These are phyloP conservation scores for Cyclospora cayetanensis DNA, from an alignment of 169 alveolate species.

Conservation along the genomic window DNA sequence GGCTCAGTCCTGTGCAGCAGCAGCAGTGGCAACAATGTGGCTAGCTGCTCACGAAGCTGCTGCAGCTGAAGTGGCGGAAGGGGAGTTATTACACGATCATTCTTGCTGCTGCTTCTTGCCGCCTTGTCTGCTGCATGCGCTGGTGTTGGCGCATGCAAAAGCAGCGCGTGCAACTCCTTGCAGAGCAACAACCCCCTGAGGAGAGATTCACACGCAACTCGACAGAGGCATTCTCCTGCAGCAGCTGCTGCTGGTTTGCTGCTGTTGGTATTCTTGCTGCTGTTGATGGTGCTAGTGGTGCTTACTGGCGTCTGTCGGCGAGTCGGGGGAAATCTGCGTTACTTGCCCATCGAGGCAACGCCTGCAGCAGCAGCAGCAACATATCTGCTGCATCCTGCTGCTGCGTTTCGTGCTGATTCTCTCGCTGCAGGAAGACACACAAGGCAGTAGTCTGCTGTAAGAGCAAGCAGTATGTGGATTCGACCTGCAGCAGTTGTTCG, in stretches of 20 bases:
- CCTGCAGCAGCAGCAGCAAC: conserved; percentile 42
- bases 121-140: neutral
- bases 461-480: neutral
- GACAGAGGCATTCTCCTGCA: neutral
- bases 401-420: neutral
- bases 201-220: neutral
- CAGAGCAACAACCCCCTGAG: neutral
- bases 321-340: neutral
- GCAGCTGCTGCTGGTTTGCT: neutral
- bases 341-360: neutral
- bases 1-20: neutral
- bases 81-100: too few relatives aligned
- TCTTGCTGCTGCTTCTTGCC: neutral
- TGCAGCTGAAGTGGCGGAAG: neutral
- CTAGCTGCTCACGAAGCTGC: neutral
- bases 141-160: neutral
- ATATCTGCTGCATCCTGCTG: neutral
- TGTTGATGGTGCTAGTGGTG: neutral
- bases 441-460: neutral
- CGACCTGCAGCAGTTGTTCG: neutral
- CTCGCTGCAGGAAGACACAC: neutral
- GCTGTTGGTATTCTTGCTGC: neutral
- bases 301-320: neutral
- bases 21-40: neutral
- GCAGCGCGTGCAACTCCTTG: neutral